Percentiles rank a stretch among this genome's conserved stretches.
phyloP scores from a whole-genome alignment of 2,329 filamentous ascomycete species.

The Colletotrichum cereale region DNA sequence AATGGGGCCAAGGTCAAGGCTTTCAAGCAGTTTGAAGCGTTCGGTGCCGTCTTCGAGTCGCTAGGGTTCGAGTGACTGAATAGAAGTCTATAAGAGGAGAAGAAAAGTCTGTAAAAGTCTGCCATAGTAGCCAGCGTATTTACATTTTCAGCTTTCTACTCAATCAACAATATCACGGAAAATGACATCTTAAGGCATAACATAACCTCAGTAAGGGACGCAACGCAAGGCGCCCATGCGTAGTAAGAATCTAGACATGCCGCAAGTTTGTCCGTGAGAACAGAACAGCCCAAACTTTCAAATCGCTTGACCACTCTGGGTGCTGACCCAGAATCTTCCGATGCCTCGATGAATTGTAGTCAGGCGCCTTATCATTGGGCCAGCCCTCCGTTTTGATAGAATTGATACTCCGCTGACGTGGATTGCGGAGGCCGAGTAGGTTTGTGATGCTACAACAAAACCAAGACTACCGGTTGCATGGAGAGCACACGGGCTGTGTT shows the following conservation, averaged over 20 bases:
- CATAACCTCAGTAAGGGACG: not conserved
- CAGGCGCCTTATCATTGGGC: slow-evolving; percentile 58
- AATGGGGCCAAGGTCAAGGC: slow-evolving; percentile 25
- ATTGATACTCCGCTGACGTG: slow-evolving; percentile 8
- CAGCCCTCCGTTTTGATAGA: slow-evolving; percentile 41
- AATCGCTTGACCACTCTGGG: slow-evolving; percentile 33
- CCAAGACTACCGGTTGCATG: not conserved
- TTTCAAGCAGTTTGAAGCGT: slow-evolving; percentile 27
- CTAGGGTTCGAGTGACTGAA: not conserved
- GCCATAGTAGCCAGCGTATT: too few relatives aligned
- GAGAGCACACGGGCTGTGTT: not conserved
- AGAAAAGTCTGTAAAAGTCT: not conserved
- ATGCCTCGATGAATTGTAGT: slow-evolving; percentile 49
- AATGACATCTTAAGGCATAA: not conserved
- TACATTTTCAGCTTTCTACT: not conserved
- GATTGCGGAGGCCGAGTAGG: accelerated
- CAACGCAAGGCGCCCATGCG: not conserved
- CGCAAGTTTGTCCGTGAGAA: not conserved
- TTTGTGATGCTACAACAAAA: not conserved
- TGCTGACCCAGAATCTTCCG: slow-evolving; percentile 40
- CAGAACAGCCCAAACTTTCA: not conserved
- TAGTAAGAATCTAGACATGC: too few relatives aligned
- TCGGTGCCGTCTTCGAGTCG: slow-evolving; percentile 1
- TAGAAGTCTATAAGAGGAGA: not conserved
- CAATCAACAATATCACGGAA: not conserved